Evolutionary conservation across 208 protist species (phyloP), one percentile per base, ranked within the genome.

Genomic region (Sergeia podlipaevii): DNA sequence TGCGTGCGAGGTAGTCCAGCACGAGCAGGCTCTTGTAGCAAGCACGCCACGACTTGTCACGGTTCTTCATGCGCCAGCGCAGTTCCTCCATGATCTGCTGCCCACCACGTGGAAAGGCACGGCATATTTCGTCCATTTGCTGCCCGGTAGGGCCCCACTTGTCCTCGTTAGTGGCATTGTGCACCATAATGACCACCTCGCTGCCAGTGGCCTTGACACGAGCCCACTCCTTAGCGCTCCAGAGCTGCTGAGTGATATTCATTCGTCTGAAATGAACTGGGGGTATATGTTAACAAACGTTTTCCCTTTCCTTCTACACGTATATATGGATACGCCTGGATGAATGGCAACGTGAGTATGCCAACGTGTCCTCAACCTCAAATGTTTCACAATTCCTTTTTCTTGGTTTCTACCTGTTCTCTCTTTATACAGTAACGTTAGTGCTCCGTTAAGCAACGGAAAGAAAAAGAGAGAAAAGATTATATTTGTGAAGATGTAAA

Each of bases 11-110:
- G 68, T 92, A 78, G 66, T 95, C 88, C 4, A 95, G 42, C 41
- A 95, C 68, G 21, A 95, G 80, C 18, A 95, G 70, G 2, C 79
- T 70, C 58, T 95, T 95, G 71, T 95, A 95, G 63, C 88, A 95
- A 30, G 76, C 47, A 4, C 88, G 73, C 88, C 88, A 95, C 4
- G 79, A 60, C 65, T 92, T 89, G 43, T 91, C 76, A 11, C 88
- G 84, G 63, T 91, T 65, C 49, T 89, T 87, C 39, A 95, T 63
- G 24, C 84, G 84, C 53, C 73, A 76, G 24, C 71, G 77, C 53
- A 95, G 70, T 57, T 95, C 84, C 28, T 81, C 77, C 74, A 95
- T 74, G 41, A 95, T 92, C 17, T 83, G 73, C 44, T 57, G 11
- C 26, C 70, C 59, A 21, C 78, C 77, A 41, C 70, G 66, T n/a